phyloP scores from a whole-genome alignment of 768 basidiomycete genomes.

The Tulasnella sp. region DNA sequence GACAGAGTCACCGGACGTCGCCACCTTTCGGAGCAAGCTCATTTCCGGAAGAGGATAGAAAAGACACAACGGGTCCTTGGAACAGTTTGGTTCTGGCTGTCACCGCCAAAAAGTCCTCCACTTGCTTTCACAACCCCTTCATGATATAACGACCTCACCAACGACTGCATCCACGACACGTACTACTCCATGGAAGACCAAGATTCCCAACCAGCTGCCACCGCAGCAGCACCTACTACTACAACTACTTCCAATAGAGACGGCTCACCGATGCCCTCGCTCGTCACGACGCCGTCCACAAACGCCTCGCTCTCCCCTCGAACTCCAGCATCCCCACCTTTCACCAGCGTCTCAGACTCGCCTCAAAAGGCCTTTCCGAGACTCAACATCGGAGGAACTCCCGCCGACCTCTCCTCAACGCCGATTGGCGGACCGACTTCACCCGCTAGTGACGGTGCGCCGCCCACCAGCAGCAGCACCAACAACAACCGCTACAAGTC shows the following conservation, averaged over 20 bases:
- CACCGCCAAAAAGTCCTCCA: not conserved
- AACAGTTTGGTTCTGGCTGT: too few relatives aligned
- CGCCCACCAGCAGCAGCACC: not conserved
- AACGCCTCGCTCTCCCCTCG: slow-evolving; percentile 14
- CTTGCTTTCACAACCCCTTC: not conserved
- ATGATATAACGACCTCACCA: slow-evolving; percentile 12
- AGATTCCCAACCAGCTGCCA: not conserved
- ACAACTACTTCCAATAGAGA: not conserved
- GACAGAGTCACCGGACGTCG: slow-evolving; percentile 3
- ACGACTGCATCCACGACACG: not conserved
- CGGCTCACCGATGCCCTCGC: slow-evolving; percentile 17
- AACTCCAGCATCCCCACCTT: slow-evolving; percentile 12
- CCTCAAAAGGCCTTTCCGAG: slow-evolving; percentile 6
- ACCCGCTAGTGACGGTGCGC: not conserved
- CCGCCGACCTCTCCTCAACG: not conserved
- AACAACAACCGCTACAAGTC: not conserved
- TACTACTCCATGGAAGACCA: not conserved
- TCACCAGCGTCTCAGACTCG: slow-evolving; percentile 1
- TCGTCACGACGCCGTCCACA: slow-evolving; percentile 18
- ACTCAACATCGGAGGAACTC: slow-evolving; percentile 12
- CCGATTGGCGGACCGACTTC: slow-evolving; percentile 14
- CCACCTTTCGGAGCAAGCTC: not conserved
- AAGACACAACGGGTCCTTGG: too few relatives aligned
- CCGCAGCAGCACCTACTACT: not conserved
- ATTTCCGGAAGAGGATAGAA: slow-evolving; percentile 9